Evolutionary conservation across 768 basidiomycete species (phyloP).

Genomic region (Scleroderma bovista): DNA sequence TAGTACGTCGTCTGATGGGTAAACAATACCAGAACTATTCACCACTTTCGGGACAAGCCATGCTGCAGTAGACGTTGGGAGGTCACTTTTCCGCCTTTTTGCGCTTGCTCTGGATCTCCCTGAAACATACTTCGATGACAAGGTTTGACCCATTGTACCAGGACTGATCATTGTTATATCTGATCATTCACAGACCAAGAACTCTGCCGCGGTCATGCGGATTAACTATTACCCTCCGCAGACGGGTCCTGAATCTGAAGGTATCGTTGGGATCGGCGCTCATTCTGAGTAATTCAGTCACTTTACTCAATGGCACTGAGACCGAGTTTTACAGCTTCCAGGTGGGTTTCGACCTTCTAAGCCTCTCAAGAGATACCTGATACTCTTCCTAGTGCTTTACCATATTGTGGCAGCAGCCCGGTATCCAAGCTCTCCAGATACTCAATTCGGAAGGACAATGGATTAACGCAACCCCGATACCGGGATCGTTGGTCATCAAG

Average conservation of each 20-base stretch:
- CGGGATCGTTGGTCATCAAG: conserved; percentile 86
- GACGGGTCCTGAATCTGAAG: conserved; percentile 39
- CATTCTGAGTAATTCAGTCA: not conserved
- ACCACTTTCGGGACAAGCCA: conserved; percentile 33
- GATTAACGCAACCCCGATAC: conserved; percentile 76
- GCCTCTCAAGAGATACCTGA: too few relatives aligned
- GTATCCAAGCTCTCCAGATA: conserved; percentile 73
- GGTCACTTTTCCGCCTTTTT: conserved; percentile 60
- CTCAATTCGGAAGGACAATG: conserved; percentile 71
- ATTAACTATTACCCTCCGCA: conserved; percentile 74
- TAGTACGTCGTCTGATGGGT: conserved; percentile 45
- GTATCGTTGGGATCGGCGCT: conserved; percentile 58
- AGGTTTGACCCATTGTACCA: conserved; percentile 33
- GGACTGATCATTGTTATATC: too few relatives aligned
- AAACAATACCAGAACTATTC: not conserved
- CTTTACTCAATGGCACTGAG: not conserved
- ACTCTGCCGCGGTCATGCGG: conserved; percentile 51
- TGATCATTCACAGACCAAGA: too few relatives aligned
- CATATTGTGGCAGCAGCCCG: conserved; percentile 77
- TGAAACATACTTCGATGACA: conserved; percentile 61
- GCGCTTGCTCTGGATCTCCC: conserved; percentile 60
- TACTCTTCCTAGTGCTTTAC: conserved; percentile 65
- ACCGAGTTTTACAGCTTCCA: not conserved
- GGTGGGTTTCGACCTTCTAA: not conserved
- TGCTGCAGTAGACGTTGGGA: conserved; percentile 47